These are phyloP conservation scores for Kuraishia floccosa DNA, from an alignment of 805 yeast genomes.

Conservation along the genomic window DNA sequence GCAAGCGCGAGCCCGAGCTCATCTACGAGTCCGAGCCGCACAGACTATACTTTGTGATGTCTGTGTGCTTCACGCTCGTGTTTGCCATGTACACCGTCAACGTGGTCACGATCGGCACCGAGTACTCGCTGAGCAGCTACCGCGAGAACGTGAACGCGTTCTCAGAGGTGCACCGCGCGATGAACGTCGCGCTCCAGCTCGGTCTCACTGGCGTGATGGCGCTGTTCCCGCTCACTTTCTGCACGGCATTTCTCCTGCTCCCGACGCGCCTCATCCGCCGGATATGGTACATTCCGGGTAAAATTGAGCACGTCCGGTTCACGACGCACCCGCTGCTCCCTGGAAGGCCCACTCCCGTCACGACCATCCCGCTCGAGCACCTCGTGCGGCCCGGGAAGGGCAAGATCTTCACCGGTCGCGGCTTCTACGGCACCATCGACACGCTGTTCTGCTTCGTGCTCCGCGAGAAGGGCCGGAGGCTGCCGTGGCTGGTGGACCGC, in stretches of 20 bases:
- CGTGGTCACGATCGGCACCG: constrained; percentile 18
- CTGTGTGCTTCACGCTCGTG: constrained; percentile 58
- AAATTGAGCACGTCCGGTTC: constrained; percentile 43
- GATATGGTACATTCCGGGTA: constrained; percentile 66
- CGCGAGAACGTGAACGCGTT: constrained; percentile 18
- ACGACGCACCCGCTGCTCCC: constrained; percentile 72
- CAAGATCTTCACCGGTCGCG: constrained; percentile 78
- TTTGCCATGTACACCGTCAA: constrained; percentile 59
- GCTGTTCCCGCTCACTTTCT: constrained; percentile 27
- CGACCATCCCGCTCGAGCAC: constrained; percentile 48
- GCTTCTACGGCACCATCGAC: constrained; percentile 77
- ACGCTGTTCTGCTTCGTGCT: constrained; percentile 60
- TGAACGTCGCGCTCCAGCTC: constrained; percentile 13
- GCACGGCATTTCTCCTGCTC: constrained; percentile 29
- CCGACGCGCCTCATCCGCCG: constrained; percentile 68
- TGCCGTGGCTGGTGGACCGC: constrained; percentile 74
- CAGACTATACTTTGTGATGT: constrained; percentile 56
- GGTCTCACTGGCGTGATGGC: constrained; percentile 26
- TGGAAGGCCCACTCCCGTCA: constrained; percentile 64
- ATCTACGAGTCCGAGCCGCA: constrained; percentile 82
- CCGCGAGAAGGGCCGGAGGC: constrained; percentile 40
- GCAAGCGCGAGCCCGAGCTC: constrained; percentile 52
- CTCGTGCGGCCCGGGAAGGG: constrained; percentile 47
- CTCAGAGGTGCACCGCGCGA: constrained; percentile 10
- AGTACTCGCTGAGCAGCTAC: constrained; percentile 14